These are phyloP conservation scores for Penicillium tannophilum DNA, from an alignment of 495 filamentous ascomycete genomes.

Conservation along the genomic window DNA sequence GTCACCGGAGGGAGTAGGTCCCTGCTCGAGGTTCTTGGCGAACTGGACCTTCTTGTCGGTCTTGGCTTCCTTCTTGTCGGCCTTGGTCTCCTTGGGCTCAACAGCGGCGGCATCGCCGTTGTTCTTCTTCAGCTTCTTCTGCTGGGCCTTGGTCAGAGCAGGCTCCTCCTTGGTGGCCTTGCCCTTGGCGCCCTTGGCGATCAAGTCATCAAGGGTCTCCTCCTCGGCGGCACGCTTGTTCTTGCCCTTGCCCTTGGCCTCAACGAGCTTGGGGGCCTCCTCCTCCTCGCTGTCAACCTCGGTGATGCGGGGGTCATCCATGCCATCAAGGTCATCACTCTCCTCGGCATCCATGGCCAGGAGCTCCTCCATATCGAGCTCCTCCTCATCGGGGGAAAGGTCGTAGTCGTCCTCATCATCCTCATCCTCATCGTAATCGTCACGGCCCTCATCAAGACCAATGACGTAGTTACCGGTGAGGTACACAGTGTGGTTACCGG, in stretches of 20 bases:
- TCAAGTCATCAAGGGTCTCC: slow-evolving; percentile 69
- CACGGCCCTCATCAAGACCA: slow-evolving; percentile 53
- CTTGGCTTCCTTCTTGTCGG: slow-evolving; percentile 45
- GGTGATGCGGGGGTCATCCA: slow-evolving; percentile 77
- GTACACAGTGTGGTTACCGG: slow-evolving; percentile 85
- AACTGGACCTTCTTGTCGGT: slow-evolving; percentile 97
- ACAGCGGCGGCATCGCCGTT: slow-evolving; percentile 75
- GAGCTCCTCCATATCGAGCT: slow-evolving; percentile 49
- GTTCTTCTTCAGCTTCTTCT: slow-evolving; percentile 99
- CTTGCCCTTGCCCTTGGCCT: slow-evolving; percentile 77
- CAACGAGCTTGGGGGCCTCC: slow-evolving; percentile 74
- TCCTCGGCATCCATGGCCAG: slow-evolving; percentile 67
- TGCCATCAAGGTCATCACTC: slow-evolving; percentile 80
- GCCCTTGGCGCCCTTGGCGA: slow-evolving; percentile 69
- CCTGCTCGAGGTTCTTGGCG: slow-evolving; percentile 96
- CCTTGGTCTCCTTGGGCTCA: slow-evolving; percentile 67
- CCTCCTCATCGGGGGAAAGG: slow-evolving; percentile 76
- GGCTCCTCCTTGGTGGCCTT: slow-evolving; percentile 56
- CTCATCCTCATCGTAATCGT: slow-evolving; percentile 61
- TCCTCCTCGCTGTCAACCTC: slow-evolving; percentile 88
- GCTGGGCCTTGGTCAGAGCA: slow-evolving; percentile 89
- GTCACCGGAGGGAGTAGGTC: slow-evolving; percentile 72
- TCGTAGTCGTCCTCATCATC: slow-evolving; percentile 79
- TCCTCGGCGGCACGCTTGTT: slow-evolving; percentile 80
- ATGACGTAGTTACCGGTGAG: slow-evolving; percentile 95